Evolutionary conservation across 2,329 filamentous ascomycete genomes (phyloP).

Genomic region (Aphanocladium album): DNA sequence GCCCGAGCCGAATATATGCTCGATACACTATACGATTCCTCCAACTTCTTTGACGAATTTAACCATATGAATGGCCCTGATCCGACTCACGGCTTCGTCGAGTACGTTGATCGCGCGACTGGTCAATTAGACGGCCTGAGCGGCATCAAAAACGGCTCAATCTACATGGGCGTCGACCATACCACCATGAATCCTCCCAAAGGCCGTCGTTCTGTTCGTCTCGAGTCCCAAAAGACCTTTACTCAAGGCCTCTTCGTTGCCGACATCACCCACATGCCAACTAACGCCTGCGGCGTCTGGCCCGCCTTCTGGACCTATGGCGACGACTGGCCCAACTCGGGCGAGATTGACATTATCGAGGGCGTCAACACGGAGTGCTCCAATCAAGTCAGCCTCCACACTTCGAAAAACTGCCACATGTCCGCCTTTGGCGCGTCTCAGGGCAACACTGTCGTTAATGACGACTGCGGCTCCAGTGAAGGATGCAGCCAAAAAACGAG

Average conservation of each 20-base stretch:
- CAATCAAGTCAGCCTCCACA: slow-evolving; percentile 65
- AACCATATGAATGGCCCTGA: slow-evolving; percentile 55
- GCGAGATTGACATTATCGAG: slow-evolving; percentile 79
- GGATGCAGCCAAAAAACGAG: slow-evolving; percentile 56
- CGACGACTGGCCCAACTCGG: slow-evolving; percentile 61
- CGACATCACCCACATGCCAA: slow-evolving; percentile 74
- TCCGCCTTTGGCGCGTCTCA: slow-evolving; percentile 39
- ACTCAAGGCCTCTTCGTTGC: slow-evolving; percentile 65
- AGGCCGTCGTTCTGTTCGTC: slow-evolving; percentile 66
- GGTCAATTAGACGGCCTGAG: slow-evolving; percentile 57
- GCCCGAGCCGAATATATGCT: slow-evolving; percentile 38
- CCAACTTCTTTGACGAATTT: slow-evolving; percentile 53
- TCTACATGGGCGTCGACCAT: slow-evolving; percentile 68
- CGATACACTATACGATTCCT: slow-evolving; percentile 42
- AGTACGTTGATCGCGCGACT: slow-evolving; percentile 56
- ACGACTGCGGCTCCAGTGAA: slow-evolving; percentile 53
- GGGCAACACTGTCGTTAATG: slow-evolving; percentile 39
- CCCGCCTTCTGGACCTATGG: slow-evolving; percentile 69
- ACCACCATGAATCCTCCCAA: slow-evolving; percentile 47
- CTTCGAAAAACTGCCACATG: slow-evolving; percentile 54
- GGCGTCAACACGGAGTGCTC: slow-evolving; percentile 60
- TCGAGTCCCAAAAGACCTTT: slow-evolving; percentile 63
- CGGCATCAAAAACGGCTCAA: slow-evolving; percentile 45
- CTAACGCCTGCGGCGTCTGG: slow-evolving; percentile 66
- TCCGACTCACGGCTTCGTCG: slow-evolving; percentile 70